These are phyloP conservation scores for Cladobotryum mycophilum DNA, from an alignment of 2,329 filamentous ascomycete species.

Conservation along the genomic window DNA sequence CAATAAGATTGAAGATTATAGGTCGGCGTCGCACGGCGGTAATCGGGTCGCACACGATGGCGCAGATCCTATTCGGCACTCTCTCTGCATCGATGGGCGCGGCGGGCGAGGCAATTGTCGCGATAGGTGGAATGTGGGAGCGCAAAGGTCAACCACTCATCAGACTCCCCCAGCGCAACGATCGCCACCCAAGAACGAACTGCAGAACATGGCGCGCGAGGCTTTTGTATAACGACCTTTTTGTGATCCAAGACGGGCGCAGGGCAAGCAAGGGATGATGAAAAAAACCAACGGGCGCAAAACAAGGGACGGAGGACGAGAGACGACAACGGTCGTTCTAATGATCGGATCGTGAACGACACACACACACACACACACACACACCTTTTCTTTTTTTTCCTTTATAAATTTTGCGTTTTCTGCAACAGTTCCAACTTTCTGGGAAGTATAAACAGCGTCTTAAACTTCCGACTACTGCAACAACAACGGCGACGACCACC, in stretches of 20 bases:
- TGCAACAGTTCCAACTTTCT: not conserved
- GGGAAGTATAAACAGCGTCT: not conserved
- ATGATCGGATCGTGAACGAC: constrained; percentile 2
- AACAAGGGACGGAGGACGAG: not conserved
- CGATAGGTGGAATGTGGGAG: not conserved
- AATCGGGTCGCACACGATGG: constrained; percentile 9
- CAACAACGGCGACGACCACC: constrained; percentile 11
- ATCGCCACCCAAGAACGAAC: not conserved
- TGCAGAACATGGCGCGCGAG: not conserved
- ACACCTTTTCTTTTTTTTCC: constrained; percentile 2
- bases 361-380: not conserved
- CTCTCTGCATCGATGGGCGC: too few species aligned
- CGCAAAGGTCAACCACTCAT: not conserved
- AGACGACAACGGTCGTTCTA: not conserved
- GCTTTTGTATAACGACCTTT: too few species aligned
- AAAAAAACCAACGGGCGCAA: not conserved
- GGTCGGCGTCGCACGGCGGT: constrained; percentile 8
- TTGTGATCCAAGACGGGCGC: not conserved
- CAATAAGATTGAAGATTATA: not conserved
- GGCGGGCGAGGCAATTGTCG: not conserved
- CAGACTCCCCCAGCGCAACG: not conserved
- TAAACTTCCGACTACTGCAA: constrained; percentile 7
- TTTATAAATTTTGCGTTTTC: not conserved
- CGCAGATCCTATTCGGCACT: not conserved
- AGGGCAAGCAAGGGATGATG: not conserved